These are phyloP conservation scores for Gossypioides kirkii DNA, from an alignment of 345 rosid genomes.

Conservation along the genomic window DNA sequence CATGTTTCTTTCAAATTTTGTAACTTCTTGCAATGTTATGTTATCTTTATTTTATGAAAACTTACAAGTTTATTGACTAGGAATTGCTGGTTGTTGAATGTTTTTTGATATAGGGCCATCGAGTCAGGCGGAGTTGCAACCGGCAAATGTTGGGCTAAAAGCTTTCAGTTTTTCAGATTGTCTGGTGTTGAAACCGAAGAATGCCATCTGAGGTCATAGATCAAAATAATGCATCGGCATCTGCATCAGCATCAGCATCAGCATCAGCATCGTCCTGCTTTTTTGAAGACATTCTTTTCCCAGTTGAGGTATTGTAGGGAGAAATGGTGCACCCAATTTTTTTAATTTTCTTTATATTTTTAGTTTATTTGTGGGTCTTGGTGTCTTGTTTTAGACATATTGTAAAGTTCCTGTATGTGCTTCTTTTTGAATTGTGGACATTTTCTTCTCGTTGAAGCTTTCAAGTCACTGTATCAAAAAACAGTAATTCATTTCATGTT, in stretches of 20 bases:
- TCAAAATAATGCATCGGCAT: conserved; percentile 43
- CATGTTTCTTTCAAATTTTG: neutral
- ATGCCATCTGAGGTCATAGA: conserved; percentile 72
- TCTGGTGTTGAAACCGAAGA: conserved; percentile 20
- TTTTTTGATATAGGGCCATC: conserved; percentile 28
- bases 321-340: neutral
- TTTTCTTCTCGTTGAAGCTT: neutral
- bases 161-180: conserved; percentile 19
- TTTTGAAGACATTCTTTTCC: conserved; percentile 39
- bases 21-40: neutral
- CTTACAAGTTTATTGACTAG: conserved; percentile 4
- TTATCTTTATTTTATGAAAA: neutral
- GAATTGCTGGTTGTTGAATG: conserved; percentile 15
- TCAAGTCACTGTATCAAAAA: neutral
- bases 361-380: neutral
- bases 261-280: conserved; percentile 37
- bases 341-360: conserved; percentile 10
- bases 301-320: conserved; percentile 44
- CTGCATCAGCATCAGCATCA: conserved; percentile 41
- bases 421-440: neutral
- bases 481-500: neutral
- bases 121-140: conserved; percentile 19
- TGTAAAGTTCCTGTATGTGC: neutral
- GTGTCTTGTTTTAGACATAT: neutral
- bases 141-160: conserved; percentile 15